Percentiles rank a stretch among this genome's conserved stretches.
Evolutionary conservation across 2,329 filamentous ascomycete species (phyloP).

Genomic region (Talaromyces sp.): DNA sequence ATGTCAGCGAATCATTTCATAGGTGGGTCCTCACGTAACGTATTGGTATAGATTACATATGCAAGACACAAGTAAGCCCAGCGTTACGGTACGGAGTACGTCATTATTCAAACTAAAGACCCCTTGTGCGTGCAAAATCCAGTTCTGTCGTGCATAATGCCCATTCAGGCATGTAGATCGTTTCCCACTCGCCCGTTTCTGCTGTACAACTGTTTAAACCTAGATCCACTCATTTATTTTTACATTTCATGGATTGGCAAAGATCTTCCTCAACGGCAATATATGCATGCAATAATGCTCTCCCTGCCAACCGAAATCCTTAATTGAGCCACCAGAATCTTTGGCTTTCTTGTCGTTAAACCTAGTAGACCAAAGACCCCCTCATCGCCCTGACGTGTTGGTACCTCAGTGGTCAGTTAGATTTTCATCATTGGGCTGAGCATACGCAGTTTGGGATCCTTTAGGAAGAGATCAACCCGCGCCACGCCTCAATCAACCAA

Average conservation of each 20-base stretch:
- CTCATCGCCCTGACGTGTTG: background rate
- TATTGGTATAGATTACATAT: background rate
- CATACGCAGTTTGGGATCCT: background rate
- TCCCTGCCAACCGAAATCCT: background rate
- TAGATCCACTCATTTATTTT: background rate
- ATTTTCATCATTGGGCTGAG: background rate
- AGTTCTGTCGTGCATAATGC: background rate
- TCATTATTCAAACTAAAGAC: background rate
- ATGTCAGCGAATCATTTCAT: background rate
- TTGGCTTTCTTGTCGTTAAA: background rate
- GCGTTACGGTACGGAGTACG: background rate
- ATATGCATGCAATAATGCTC: background rate
- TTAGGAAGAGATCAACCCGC: background rate
- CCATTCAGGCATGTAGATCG: background rate
- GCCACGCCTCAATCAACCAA: background rate
- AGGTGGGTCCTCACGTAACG: background rate
- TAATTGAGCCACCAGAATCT: background rate
- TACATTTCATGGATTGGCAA: background rate
- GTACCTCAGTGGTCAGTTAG: background rate
- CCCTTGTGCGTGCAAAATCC: background rate
- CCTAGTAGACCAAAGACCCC: background rate
- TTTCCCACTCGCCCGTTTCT: background rate
- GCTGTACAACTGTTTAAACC: background rate
- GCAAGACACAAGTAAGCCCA: background rate
- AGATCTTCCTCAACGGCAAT: background rate